These are phyloP conservation scores for Lanmaoa pseudosensibilis DNA, from an alignment of 768 basidiomycete species.

Conservation along the genomic window DNA sequence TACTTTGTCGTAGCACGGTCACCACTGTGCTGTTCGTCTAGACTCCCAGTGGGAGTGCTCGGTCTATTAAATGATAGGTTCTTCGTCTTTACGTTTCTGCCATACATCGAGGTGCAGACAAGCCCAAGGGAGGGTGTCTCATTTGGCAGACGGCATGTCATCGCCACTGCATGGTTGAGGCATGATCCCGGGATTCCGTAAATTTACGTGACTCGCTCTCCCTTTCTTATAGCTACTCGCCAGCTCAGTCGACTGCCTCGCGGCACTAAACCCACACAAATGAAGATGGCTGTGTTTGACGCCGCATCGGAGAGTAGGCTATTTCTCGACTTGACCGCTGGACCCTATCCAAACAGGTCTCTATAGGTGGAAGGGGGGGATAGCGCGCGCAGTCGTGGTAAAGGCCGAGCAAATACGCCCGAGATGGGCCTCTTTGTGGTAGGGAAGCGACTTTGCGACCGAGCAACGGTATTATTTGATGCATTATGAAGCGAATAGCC, in stretches of 20 bases:
- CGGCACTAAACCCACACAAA: constrained; percentile 6
- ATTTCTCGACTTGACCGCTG: constrained; percentile 13
- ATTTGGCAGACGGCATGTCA: constrained; percentile 20
- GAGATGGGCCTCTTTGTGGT: not conserved
- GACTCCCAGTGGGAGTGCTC: constrained; percentile 10
- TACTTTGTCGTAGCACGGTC: constrained; percentile 12
- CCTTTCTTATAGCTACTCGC: not conserved
- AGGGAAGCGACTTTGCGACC: not conserved
- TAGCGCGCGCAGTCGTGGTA: constrained; percentile 18
- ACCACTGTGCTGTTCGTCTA: constrained; percentile 12
- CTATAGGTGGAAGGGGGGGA: not conserved
- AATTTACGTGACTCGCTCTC: constrained; percentile 23
- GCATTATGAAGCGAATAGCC: not conserved
- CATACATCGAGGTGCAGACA: constrained; percentile 8
- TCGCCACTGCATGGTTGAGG: constrained; percentile 31
- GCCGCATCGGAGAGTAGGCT: constrained; percentile 9
- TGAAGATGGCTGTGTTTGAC: constrained; percentile 22
- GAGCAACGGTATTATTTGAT: not conserved
- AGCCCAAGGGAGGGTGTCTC: not conserved
- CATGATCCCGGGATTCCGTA: constrained; percentile 33
- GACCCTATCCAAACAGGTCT: not conserved
- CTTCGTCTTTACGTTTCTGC: constrained; percentile 18
- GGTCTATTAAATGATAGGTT: constrained; percentile 19
- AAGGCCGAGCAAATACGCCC: constrained; percentile 15
- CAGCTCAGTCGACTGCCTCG: constrained; percentile 15